These are phyloP conservation scores for Helenozyma baotianmanensis DNA, from an alignment of 805 yeast species.

Conservation along the genomic window DNA sequence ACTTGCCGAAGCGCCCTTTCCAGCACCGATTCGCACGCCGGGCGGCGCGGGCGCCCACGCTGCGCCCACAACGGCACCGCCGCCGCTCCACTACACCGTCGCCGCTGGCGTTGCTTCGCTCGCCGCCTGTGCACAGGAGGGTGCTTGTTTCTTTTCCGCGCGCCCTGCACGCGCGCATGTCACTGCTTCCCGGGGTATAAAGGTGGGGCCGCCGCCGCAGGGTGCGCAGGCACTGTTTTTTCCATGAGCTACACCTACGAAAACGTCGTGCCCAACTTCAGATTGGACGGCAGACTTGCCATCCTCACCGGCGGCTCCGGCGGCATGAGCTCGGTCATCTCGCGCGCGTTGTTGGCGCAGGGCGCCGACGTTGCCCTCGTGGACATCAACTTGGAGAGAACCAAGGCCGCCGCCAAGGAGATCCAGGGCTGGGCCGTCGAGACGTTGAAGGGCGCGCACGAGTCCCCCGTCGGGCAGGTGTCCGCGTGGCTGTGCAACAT, in stretches of 20 bases:
- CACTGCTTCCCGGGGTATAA: no score
- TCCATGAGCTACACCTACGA: slow-evolving; percentile 28
- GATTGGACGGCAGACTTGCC: slow-evolving; percentile 68
- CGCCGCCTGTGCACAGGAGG: not conserved
- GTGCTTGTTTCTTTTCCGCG: not conserved
- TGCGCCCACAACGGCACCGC: no score
- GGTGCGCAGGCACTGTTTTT: no score
- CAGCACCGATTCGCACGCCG: no score
- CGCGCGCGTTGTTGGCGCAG: slow-evolving; percentile 66
- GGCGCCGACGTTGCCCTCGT: slow-evolving; percentile 75
- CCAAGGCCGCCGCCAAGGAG: slow-evolving; percentile 51
- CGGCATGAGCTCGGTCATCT: slow-evolving; percentile 61
- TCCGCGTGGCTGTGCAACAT: slow-evolving; percentile 73
- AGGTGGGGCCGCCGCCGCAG: no score
- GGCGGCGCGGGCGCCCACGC: no score
- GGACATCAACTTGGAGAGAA: slow-evolving; percentile 60
- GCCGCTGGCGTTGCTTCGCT: not conserved
- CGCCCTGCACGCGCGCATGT: not conserved
- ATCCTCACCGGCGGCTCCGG: slow-evolving; percentile 81
- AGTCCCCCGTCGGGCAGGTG: slow-evolving; percentile 36
- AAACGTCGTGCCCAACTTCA: slow-evolving; percentile 56
- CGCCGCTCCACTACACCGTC: not conserved
- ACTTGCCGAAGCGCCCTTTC: no score
- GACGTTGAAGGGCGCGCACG: slow-evolving; percentile 32
- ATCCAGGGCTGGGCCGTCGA: slow-evolving; percentile 44